phyloP scores from a whole-genome alignment of 2,329 filamentous ascomycete genomes.

The Alternaria arborescens region DNA sequence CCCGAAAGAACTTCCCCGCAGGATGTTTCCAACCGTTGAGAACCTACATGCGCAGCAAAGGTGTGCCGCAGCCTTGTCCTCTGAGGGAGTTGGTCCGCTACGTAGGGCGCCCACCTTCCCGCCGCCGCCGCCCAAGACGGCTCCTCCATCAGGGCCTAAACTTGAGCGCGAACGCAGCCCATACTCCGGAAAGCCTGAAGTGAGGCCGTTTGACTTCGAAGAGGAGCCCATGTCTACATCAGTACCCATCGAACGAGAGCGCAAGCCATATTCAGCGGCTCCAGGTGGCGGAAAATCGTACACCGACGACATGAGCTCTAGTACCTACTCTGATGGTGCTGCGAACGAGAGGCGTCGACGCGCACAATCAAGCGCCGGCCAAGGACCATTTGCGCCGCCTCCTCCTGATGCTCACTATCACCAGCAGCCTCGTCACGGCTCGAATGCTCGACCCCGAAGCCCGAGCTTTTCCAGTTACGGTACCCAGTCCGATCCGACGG shows the following conservation, averaged over 20 bases:
- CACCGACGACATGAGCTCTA: slow-evolving; percentile 46
- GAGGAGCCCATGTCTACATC: slow-evolving; percentile 49
- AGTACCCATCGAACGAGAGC: slow-evolving; percentile 69
- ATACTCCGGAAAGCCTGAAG: slow-evolving; percentile 40
- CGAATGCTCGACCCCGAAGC: slow-evolving; percentile 40
- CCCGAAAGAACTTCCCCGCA: slow-evolving; percentile 78
- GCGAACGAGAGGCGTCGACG: slow-evolving; percentile 36
- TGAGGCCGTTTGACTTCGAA: slow-evolving; percentile 43
- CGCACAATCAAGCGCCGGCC: slow-evolving; percentile 46
- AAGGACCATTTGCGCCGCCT: slow-evolving; percentile 40
- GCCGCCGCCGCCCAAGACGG: slow-evolving; percentile 44
- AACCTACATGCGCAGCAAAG: slow-evolving; percentile 67
- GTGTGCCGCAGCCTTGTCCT: slow-evolving; percentile 67
- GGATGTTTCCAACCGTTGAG: slow-evolving; percentile 70
- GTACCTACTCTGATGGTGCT: slow-evolving; percentile 36
- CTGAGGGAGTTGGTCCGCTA: slow-evolving; percentile 53
- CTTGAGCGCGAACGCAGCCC: slow-evolving; percentile 49
- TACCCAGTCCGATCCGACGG: slow-evolving; percentile 44
- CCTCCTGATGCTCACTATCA: slow-evolving; percentile 24
- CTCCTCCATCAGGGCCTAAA: slow-evolving; percentile 22
- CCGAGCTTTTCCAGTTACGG: slow-evolving; percentile 48
- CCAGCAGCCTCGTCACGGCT: slow-evolving; percentile 30
- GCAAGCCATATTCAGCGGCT: slow-evolving; percentile 69
- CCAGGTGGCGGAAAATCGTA: slow-evolving; percentile 68
- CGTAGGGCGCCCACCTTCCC: slow-evolving; percentile 48